phyloP scores from a whole-genome alignment of 2,329 filamentous ascomycete species.

The Teratosphaeria pseudoeucalypti region DNA sequence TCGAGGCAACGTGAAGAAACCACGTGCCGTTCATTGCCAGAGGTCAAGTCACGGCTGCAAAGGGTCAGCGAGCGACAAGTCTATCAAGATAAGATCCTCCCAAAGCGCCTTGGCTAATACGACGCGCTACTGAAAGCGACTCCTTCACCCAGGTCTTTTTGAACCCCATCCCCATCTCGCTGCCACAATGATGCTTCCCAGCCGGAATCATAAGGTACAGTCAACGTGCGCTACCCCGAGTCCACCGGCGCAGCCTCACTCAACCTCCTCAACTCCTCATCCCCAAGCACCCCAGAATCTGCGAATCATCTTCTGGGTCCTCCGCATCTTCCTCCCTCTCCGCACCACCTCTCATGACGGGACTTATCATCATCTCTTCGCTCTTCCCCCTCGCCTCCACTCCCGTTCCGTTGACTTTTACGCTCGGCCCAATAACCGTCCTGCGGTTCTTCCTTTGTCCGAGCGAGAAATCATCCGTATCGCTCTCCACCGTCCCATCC shows the following conservation, averaged over 20 bases:
- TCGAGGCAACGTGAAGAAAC: too few relatives aligned
- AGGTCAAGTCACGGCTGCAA: neutral
- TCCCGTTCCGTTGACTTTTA: neutral
- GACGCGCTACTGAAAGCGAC: neutral
- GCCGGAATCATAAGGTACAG: neutral
- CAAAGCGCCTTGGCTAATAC: neutral
- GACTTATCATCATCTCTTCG: neutral
- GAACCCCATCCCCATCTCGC: neutral
- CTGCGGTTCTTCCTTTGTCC: slow-evolving; percentile 6
- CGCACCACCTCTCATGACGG: neutral
- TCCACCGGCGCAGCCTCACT: neutral
- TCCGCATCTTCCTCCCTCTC: slow-evolving; percentile 3
- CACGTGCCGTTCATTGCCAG: too few relatives aligned
- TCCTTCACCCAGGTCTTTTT: neutral
- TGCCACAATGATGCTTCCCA: neutral
- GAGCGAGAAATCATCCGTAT: slow-evolving; percentile 4
- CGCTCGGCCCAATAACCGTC: slow-evolving; percentile 12
- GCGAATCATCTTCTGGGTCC: slow-evolving; percentile 4
- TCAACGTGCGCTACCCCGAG: neutral
- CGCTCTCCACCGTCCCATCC: slow-evolving; percentile 2
- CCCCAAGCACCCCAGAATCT: slow-evolving; percentile 3
- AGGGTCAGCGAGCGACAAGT: neutral
- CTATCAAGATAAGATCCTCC: neutral
- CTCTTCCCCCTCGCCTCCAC: neutral
- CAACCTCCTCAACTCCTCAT: slow-evolving; percentile 4